Conservation (phyloP, 345 rosid genomes). For the Dipteronia dyeriana region DNA sequence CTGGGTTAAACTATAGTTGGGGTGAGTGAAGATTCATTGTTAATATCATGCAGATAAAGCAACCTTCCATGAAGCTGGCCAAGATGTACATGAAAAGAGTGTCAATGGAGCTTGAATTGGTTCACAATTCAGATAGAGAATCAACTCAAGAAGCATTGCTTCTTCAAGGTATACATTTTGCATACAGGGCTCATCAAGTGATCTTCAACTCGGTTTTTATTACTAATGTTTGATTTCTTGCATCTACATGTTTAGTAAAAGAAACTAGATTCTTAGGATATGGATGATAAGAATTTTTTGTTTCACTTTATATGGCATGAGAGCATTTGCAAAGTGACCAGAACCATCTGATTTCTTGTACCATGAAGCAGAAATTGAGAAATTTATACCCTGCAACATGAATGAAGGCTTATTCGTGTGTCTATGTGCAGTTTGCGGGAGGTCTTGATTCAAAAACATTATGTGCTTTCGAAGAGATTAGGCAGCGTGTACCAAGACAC, state of each 20-base stretch:
- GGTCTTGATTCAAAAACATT: slow-evolving; percentile 86
- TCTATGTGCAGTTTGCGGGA: slow-evolving; percentile 66
- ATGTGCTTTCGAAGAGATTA: slow-evolving; percentile 82
- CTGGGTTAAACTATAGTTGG: too few relatives aligned
- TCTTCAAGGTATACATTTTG: slow-evolving; percentile 81
- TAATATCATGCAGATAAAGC: slow-evolving; percentile 62
- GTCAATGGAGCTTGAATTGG: slow-evolving; percentile 62
- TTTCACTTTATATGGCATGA: background rate
- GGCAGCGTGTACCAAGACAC: slow-evolving; percentile 57
- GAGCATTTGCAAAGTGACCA: background rate
- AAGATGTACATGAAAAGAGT: slow-evolving; percentile 80
- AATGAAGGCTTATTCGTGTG: background rate
- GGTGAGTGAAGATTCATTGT: background rate
- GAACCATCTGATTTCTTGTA: background rate
- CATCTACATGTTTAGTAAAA: background rate
- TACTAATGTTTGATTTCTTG: background rate
- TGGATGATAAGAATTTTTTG: background rate
- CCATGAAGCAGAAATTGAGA: too few relatives aligned
- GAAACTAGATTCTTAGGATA: background rate
- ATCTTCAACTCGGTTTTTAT: background rate
- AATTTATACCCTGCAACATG: too few relatives aligned
- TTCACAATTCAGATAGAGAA: slow-evolving; percentile 58
- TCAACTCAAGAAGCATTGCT: slow-evolving; percentile 70
- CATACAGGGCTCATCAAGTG: slow-evolving; percentile 84
- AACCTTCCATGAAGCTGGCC: slow-evolving; percentile 69